Evolutionary conservation across 169 alveolate species (phyloP).

Genomic region (Eimeria necatrix): DNA sequence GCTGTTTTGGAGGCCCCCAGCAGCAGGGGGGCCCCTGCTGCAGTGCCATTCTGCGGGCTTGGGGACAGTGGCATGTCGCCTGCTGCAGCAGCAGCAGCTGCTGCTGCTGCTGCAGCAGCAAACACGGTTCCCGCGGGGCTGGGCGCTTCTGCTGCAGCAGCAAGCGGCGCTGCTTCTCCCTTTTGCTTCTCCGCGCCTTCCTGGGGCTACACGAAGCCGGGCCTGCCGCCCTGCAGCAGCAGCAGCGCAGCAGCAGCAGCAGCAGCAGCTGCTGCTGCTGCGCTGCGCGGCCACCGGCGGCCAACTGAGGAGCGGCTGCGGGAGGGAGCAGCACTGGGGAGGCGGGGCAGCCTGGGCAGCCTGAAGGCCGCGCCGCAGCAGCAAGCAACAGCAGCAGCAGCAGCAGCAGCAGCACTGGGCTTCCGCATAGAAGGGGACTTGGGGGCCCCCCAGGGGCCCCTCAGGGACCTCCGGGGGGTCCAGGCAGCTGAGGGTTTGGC

Average conservation of each 20-base stretch:
- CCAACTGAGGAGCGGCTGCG: neutral
- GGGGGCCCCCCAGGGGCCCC: conserved; percentile 68
- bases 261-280: conserved; percentile 65
- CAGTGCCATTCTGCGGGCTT: neutral
- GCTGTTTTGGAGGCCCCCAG: neutral
- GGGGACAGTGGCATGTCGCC: neutral
- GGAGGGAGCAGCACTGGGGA: neutral
- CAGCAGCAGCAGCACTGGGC: conserved; percentile 64
- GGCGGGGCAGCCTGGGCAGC: neutral
- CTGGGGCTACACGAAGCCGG: conserved; percentile 33
- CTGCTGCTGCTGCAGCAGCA: neutral
- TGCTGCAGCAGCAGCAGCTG: conserved; percentile 51
- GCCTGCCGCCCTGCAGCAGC: conserved; percentile 19
- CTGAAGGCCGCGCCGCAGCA: neutral
- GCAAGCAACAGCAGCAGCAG: conserved; percentile 57
- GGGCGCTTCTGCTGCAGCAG: neutral
- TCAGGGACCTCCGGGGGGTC: conserved; percentile 62
- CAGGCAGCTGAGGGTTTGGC: conserved; percentile 75
- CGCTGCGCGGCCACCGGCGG: conserved; percentile 3
- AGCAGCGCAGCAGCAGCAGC: conserved; percentile 27
- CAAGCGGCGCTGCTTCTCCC: neutral
- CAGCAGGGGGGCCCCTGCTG: neutral
- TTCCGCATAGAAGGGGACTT: neutral
- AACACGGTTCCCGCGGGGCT: neutral
- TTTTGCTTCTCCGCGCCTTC: neutral